Evolutionary conservation across 2,329 filamentous ascomycete species (phyloP).

Genomic region (Verticillium zaregamsianum): DNA sequence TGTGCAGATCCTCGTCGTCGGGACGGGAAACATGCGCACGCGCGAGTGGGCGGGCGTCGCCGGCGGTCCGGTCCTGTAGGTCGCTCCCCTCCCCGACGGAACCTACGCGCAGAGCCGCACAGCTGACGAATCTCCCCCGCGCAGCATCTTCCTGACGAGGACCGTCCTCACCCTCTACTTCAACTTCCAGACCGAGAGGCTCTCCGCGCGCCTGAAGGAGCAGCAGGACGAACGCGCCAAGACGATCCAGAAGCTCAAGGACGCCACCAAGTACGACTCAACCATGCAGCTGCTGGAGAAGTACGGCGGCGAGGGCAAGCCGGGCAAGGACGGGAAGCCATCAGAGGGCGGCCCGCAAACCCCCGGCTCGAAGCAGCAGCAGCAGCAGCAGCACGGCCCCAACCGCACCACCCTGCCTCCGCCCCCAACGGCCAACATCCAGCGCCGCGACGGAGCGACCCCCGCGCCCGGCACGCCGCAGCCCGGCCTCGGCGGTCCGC

Average conservation of each 20-base stretch:
- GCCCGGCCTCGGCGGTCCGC: constrained; percentile 7
- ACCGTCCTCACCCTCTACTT: constrained; percentile 66
- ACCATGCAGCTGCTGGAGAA: constrained; percentile 92
- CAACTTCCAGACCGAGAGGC: constrained; percentile 71
- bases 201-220: constrained; percentile 65
- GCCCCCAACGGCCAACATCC: constrained; percentile 62
- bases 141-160: constrained; percentile 76
- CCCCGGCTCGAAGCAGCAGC: constrained; percentile 24
- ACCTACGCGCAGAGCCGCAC: neutral
- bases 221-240: constrained; percentile 74
- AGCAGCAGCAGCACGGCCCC: constrained; percentile 9
- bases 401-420: constrained; percentile 42
- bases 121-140: neutral
- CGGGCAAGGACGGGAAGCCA: constrained; percentile 24
- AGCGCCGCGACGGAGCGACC: constrained; percentile 27
- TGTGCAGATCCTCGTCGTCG: constrained; percentile 78
- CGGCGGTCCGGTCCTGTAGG: constrained; percentile 74
- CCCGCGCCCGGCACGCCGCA: constrained; percentile 23
- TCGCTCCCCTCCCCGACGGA: constrained; percentile 2
- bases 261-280: constrained; percentile 92
- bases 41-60: constrained; percentile 75
- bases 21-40: constrained; percentile 71
- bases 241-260: constrained; percentile 92
- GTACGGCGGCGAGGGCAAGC: constrained; percentile 68
- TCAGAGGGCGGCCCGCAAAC: constrained; percentile 13